Evolutionary conservation across 2,329 filamentous ascomycete species (phyloP).

Genomic region (Xylariaceae sp.): DNA sequence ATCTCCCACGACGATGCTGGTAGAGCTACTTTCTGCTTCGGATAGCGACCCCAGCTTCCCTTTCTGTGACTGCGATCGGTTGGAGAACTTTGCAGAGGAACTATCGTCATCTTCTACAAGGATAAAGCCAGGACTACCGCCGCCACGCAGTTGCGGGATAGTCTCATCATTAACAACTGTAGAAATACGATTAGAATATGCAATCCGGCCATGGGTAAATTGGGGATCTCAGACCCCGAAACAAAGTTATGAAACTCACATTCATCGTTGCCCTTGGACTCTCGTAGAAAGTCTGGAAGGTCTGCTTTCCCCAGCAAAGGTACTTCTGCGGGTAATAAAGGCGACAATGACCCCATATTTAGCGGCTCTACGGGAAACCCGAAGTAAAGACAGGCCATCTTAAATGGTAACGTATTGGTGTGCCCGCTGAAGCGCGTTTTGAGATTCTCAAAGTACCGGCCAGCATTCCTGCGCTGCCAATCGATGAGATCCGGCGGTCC

Average conservation of each 20-base stretch:
- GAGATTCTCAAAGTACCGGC: conserved; percentile 31
- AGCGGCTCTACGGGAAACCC: conserved; percentile 41
- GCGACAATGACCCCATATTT: conserved; percentile 22
- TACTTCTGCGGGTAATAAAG: conserved; percentile 6
- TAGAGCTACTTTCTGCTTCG: neutral
- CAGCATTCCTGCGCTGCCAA: conserved; percentile 31
- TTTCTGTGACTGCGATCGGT: neutral
- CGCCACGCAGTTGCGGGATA: conserved; percentile 16
- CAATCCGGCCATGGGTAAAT: neutral
- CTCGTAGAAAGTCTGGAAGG: conserved; percentile 24
- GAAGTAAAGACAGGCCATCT: conserved; percentile 43
- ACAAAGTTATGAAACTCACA: conserved; percentile 10
- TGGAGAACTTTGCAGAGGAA: neutral
- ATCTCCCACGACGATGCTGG: neutral
- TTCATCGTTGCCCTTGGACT: conserved; percentile 13
- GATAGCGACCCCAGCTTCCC: neutral
- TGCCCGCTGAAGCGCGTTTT: conserved; percentile 29
- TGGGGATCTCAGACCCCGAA: neutral
- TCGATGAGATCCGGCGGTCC: conserved; percentile 26
- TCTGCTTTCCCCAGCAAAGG: conserved; percentile 16
- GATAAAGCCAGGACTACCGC: neutral
- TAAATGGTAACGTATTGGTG: conserved; percentile 33
- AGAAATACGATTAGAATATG: conserved; percentile 1
- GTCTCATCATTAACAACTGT: neutral
- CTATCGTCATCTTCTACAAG: neutral